Percentiles rank a stretch among this genome's conserved stretches.
phyloP scores from a whole-genome alignment of 331 rosid genomes.

The Pyrus hybrid region DNA sequence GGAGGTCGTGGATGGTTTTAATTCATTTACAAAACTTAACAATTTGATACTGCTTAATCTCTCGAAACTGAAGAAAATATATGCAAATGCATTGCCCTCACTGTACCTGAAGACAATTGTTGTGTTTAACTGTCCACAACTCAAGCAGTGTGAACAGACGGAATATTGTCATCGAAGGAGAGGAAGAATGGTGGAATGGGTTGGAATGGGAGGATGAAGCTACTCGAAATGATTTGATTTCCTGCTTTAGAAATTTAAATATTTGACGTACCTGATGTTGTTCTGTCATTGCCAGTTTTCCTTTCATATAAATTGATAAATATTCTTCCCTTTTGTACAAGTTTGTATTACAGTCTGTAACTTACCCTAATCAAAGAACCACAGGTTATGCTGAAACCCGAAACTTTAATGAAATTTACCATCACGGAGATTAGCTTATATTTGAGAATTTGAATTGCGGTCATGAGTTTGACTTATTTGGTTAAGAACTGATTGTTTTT shows the following conservation, averaged over 20 bases:
- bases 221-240: neutral
- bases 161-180: neutral
- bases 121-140: neutral
- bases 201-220: neutral
- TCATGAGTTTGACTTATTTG: too few relatives aligned
- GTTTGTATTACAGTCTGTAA: too few relatives aligned
- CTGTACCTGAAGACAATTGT: neutral
- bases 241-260: neutral
- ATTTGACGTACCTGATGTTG: neutral
- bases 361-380: too few relatives aligned
- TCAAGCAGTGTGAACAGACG: neutral
- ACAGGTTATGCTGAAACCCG: too few relatives aligned
- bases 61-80: neutral
- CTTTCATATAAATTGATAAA: neutral
- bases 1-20: neutral
- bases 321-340: too few relatives aligned
- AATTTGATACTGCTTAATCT: neutral
- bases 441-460: too few relatives aligned
- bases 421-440: too few relatives aligned
- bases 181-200: neutral
- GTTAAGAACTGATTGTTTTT: too few relatives aligned
- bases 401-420: too few relatives aligned
- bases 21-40: neutral
- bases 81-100: neutral
- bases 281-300: neutral